Conservation (phyloP, 768 basidiomycete genomes). For the Boletus huronensis region DNA sequence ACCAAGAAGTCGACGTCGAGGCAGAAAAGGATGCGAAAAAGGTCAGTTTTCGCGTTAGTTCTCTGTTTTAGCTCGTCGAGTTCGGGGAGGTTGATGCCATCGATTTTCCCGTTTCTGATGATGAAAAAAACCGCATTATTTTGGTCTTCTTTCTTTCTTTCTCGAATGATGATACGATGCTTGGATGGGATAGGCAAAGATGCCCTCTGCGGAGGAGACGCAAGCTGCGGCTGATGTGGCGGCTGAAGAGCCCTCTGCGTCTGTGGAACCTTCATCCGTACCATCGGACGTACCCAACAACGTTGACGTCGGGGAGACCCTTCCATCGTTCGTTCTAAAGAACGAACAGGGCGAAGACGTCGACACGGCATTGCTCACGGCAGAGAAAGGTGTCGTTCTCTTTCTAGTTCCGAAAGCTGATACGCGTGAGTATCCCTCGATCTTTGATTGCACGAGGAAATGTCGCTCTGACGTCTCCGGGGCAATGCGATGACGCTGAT, state of each 20-base stretch:
- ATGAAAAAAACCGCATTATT: background rate
- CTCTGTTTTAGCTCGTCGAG: background rate
- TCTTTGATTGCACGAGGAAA: too few species aligned
- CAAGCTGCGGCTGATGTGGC: background rate
- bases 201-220: slow-evolving; percentile 13
- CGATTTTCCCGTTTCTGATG: too few species aligned
- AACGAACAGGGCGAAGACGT: slow-evolving; percentile 84
- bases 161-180: background rate
- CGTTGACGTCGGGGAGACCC: slow-evolving; percentile 68
- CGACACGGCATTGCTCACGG: slow-evolving; percentile 58
- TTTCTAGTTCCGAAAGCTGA: slow-evolving; percentile 86
- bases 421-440: slow-evolving; percentile 55
- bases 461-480: background rate
- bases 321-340: slow-evolving; percentile 74
- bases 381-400: slow-evolving; percentile 73
- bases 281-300: slow-evolving; percentile 4
- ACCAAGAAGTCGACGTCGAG: slow-evolving; percentile 13
- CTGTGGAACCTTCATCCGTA: slow-evolving; percentile 2
- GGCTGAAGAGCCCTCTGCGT: slow-evolving; percentile 1
- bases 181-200: slow-evolving; percentile 15
- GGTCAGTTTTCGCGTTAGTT: slow-evolving; percentile 9
- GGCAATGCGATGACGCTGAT: background rate
- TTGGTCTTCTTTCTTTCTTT: background rate
- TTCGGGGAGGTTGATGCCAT: background rate
- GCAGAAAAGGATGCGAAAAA: slow-evolving; percentile 24